Percentiles rank a stretch among this genome's conserved stretches.
These are phyloP conservation scores for Salicornia ramosissima DNA, from an alignment of 148 eudicot species.

Conservation along the genomic window DNA sequence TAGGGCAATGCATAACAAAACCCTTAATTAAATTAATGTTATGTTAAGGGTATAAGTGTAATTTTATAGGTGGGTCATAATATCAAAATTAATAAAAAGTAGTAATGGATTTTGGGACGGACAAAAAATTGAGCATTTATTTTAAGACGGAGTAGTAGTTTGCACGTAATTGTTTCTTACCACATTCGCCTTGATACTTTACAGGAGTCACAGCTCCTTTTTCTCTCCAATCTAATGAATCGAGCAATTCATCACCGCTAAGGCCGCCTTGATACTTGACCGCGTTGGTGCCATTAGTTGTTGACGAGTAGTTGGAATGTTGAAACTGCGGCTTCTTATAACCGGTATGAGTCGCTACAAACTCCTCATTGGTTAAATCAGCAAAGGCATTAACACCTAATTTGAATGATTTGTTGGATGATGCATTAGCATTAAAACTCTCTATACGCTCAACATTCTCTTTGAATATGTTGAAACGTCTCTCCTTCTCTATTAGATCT, in stretches of 20 bases:
- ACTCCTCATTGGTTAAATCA: conserved; percentile 48
- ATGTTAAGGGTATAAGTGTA: no score
- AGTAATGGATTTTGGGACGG: no score
- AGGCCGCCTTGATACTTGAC: conserved; percentile 29
- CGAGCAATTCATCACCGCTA: background rate
- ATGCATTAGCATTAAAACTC: conserved; percentile 8
- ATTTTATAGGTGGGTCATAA: background rate
- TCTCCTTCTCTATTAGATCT: conserved; percentile 32
- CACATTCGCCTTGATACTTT: background rate
- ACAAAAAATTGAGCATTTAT: no score
- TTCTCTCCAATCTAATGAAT: conserved; percentile 11
- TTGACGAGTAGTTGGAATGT: background rate
- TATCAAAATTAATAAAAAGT: background rate
- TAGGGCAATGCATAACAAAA: no score
- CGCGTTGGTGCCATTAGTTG: no score
- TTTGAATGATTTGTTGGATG: conserved; percentile 21
- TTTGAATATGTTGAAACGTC: conserved; percentile 35
- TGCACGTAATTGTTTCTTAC: background rate
- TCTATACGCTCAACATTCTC: conserved; percentile 36
- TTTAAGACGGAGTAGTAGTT: background rate
- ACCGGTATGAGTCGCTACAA: conserved; percentile 33
- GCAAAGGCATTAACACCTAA: conserved; percentile 36
- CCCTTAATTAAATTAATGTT: no score
- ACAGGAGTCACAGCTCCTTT: conserved; percentile 9
- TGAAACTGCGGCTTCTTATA: conserved; percentile 13